A percentile compares a stretch with the other conserved stretches of the same genome.
phyloP scores from a whole-genome alignment of 495 filamentous ascomycete species.

The Hyaloscypha variabilis region DNA sequence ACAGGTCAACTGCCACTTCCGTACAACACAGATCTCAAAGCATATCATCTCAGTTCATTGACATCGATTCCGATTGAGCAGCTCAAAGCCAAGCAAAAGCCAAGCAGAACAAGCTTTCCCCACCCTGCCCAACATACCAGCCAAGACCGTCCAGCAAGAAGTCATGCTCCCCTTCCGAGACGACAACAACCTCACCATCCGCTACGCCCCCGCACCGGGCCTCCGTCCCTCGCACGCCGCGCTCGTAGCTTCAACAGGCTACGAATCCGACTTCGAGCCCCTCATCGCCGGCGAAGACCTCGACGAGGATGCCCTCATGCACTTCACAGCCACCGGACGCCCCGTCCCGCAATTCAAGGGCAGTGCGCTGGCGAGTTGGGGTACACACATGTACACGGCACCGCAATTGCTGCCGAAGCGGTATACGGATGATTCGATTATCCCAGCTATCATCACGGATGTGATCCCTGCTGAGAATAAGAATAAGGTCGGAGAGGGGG shows the following conservation, averaged over 20 bases:
- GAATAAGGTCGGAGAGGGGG: background rate
- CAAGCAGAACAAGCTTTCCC: background rate
- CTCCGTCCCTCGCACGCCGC: background rate
- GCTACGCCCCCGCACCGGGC: conserved; percentile 2
- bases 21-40: background rate
- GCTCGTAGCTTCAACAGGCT: background rate
- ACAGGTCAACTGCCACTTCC: background rate
- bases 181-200: conserved; percentile 14
- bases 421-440: conserved; percentile 29
- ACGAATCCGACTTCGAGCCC: conserved; percentile 26
- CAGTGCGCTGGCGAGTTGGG: background rate
- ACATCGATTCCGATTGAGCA: background rate
- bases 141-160: background rate
- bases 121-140: background rate
- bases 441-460: conserved; percentile 25
- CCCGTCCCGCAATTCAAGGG: conserved; percentile 17
- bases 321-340: conserved; percentile 25
- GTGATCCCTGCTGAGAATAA: conserved; percentile 16
- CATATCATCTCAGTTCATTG: background rate
- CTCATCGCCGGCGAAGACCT: conserved; percentile 12
- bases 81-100: background rate
- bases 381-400: conserved; percentile 11
- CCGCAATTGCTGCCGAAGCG: conserved; percentile 19
- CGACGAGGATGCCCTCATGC: conserved; percentile 7
- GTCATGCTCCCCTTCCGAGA: conserved; percentile 15